Evolutionary conservation across 1,284 basidiomycete species (phyloP).

Genomic region (Meira miltonrushii): DNA sequence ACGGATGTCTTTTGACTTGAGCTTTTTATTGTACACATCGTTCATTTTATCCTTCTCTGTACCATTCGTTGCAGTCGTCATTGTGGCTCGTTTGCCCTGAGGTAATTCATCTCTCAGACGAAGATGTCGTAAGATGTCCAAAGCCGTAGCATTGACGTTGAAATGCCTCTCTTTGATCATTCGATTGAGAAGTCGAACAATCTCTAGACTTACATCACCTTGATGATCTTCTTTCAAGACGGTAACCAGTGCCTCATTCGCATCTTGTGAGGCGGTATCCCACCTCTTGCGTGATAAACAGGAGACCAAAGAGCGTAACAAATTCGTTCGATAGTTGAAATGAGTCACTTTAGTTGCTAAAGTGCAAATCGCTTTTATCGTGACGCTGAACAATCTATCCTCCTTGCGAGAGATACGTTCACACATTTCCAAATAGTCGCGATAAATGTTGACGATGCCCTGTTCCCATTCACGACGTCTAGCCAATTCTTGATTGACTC

Average conservation of each 20-base stretch:
- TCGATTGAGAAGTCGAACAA: constrained; percentile 83
- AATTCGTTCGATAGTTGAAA: constrained; percentile 93
- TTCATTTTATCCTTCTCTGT: constrained; percentile 50
- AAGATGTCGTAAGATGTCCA: constrained; percentile 77
- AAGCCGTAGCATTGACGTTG: constrained; percentile 79
- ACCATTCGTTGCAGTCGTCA: constrained; percentile 56
- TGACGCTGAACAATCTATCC: constrained; percentile 51
- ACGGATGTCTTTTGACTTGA: constrained; percentile 31
- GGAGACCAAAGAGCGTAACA: constrained; percentile 80
- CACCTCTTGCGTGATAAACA: constrained; percentile 64
- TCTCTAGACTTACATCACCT: constrained; percentile 75
- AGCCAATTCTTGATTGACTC: constrained; percentile 87
- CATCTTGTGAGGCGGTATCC: constrained; percentile 68
- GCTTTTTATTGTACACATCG: not conserved
- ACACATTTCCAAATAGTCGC: constrained; percentile 75
- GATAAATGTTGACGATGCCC: constrained; percentile 83
- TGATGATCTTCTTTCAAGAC: constrained; percentile 76
- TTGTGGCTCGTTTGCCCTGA: constrained; percentile 66
- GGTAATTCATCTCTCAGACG: constrained; percentile 78
- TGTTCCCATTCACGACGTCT: constrained; percentile 92
- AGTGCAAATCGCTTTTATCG: constrained; percentile 80
- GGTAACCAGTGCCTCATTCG: constrained; percentile 70
- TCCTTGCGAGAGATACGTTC: constrained; percentile 72
- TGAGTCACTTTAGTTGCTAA: constrained; percentile 78
- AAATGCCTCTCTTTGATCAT: constrained; percentile 94